Base-by-base conservation (phyloP, 2,329 filamentous ascomycete species). In the Ophiostoma triangulosporum region DNA sequence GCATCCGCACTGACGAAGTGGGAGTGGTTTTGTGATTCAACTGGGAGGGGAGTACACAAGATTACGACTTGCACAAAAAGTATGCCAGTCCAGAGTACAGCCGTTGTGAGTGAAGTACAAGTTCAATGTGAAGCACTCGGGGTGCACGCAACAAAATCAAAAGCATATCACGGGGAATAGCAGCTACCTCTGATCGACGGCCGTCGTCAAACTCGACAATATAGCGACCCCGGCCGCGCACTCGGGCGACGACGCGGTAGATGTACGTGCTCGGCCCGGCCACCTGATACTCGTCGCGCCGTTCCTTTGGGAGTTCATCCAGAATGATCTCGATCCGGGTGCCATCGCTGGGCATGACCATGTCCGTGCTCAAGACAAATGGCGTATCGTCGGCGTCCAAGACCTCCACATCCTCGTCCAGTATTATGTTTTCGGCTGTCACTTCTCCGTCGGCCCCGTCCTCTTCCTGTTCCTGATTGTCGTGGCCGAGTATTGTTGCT, bases 151-250 rank as follows among this genome's bases (percentile, higher is more conserved):
- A n/a, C n/a, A n/a, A n/a, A n/a, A n/a, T n/a, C n/a, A n/a, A n/a
- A n/a, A n/a, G n/a, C n/a, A n/a, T n/a, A n/a, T n/a, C n/a, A n/a
- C n/a, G n/a, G n/a, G n/a, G n/a, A n/a, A n/a, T n/a, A 27, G n/a
- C 11, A 40, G 38, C 60, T 56, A 62, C 60, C 50, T 60, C 50
- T 1, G 32, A 50, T 6, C 32, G 32, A 15, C 38, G 32, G 4
- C 58, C 57, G 43, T 61, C 59, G 31, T 62, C 60, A 26, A 48
- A 58, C 35, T 59, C 58, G 12, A 61, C 17, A 6, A 52, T 51
- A 32, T 52, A 62, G 24, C 56, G 56, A 6, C 57, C 45, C 14
- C 58, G 48, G 1, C 57, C 58, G 1, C 51, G 52, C 0, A 46
- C 29, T 6, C 52, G 48, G 14, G 51, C 24, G 14, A 56, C 31